Base-by-base conservation (phyloP, 2,329 filamentous ascomycete genomes). In the Colletotrichum aenigma region DNA sequence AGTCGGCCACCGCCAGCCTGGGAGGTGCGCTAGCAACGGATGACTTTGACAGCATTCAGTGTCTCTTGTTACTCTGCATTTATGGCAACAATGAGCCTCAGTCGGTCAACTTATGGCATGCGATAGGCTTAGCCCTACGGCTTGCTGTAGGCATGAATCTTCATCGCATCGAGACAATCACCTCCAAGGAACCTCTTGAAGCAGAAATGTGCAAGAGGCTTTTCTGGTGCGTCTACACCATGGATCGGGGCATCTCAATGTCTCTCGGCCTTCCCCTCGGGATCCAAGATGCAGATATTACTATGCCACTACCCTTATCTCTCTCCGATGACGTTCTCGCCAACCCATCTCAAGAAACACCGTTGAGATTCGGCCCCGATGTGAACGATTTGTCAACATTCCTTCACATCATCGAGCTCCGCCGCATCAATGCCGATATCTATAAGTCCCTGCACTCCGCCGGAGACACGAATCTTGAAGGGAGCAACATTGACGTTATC, bases 211-310 rank as follows among this genome's bases (percentile, higher is more conserved):
- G 66, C 38, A 81, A 81, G 24, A 78, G 81, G 4, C 66, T 83
- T 2, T 82, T 81, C 72, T 83, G 82, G 82, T 79, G 80, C 52
- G 75, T 81, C 9, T 81, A 81, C 43, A 72, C 74, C n/a, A 80
- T 79, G 70, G 76, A 80, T 6, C 75, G 80, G 30, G 79, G 76
- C 24, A 80, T 81, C 52, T 79, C 78, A 2, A 79, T 81, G 48
- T 78, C 80, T 34, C 77, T 81, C 67, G 78, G 80, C 24, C 72
- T 78, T 6, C 81, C 81, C 0, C 66, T 80, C 4, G 78, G 76
- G 1, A 80, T 81, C 13, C 77, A 79, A 30, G 79, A 81, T 26
- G 56, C 77, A 3, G 79, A 81, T 18, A 80, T 82, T 7, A 79
- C 74, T 2, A 76, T 78, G n/a, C 77, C 78, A 1, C 67, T 78